These are phyloP conservation scores for Lipomyces starkeyi DNA, from an alignment of 805 yeast species.

Conservation along the genomic window DNA sequence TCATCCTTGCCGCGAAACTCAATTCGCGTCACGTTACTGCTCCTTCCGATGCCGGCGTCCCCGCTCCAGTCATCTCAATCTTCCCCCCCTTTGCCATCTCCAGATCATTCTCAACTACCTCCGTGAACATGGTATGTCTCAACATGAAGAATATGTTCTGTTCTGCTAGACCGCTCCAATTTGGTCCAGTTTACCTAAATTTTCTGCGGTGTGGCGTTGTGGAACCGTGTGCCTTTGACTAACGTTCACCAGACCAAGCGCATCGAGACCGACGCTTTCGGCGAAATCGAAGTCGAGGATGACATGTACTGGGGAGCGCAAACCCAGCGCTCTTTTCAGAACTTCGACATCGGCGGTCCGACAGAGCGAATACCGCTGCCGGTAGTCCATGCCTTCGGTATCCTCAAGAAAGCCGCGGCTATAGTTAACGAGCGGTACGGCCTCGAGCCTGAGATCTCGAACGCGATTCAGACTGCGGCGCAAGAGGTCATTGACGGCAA, in stretches of 20 bases:
- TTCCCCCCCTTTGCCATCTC: background rate
- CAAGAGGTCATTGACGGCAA: constrained; percentile 93
- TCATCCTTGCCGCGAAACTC: background rate
- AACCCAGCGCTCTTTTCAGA: constrained; percentile 84
- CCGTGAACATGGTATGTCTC: background rate
- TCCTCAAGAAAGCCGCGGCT: constrained; percentile 93
- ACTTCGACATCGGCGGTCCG: constrained; percentile 94
- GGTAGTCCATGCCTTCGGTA: constrained; percentile 87
- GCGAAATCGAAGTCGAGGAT: constrained; percentile 88
- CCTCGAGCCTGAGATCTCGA: constrained; percentile 81
- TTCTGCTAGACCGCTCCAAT: background rate
- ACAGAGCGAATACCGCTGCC: constrained; percentile 93
- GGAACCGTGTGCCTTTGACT: too few relatives aligned
- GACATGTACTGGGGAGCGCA: constrained; percentile 98
- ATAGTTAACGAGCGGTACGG: constrained; percentile 85
- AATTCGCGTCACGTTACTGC: background rate
- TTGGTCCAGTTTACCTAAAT: background rate
- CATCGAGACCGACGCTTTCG: constrained; percentile 94
- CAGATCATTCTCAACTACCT: constrained; percentile 3
- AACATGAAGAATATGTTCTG: background rate
- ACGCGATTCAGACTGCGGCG: constrained; percentile 91
- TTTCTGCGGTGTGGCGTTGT: too few relatives aligned
- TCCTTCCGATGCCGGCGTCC: background rate
- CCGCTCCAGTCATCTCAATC: background rate
- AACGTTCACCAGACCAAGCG: constrained; percentile 48